Evolutionary conservation across 805 yeast genomes (phyloP), one percentile per base, ranked within the genome.

Genomic region (Yamadazyma olivae): DNA sequence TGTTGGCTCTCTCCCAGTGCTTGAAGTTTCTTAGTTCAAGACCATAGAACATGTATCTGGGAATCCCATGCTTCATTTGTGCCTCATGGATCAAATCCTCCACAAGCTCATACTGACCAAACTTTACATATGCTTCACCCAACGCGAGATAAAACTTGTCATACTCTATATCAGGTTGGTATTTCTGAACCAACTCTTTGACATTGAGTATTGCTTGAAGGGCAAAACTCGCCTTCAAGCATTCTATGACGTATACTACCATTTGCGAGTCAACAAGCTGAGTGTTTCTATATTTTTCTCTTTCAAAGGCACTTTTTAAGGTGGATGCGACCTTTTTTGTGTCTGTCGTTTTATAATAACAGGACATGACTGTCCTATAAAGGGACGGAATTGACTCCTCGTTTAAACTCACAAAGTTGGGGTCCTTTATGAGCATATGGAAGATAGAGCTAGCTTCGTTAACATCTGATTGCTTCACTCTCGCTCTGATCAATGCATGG

Each of bases 401-500:
- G n/a, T n/a, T n/a, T n/a, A n/a, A n/a, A n/a, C n/a, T n/a, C n/a
- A n/a, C n/a, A n/a, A n/a, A n/a, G n/a, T n/a, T n/a, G n/a, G n/a
- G n/a, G n/a, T n/a, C n/a, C n/a, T n/a, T n/a, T n/a, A n/a, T n/a
- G n/a, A n/a, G n/a, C n/a, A n/a, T n/a, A n/a, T n/a, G n/a, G n/a
- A 61, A 55, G 33, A 53, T 39, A 2, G 44, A 40, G 40, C 59
- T 44, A 35, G 72, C 55, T 12, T 61, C 55, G 3, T 50, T 47
- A 6, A 62, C 34, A 33, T 75, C 70, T 20, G 53, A 60, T 5
- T 61, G 50, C 17, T 53, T 56, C 10, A 71, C 45, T 27, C 67
- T 56, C n/a, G 71, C 45, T 18, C 59, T 54, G 33, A 80, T 68
- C 27, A 80, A 48, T 0, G 79, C 71, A n/a, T n/a, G n/a, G n/a